Evolutionary conservation across 768 basidiomycete genomes (phyloP), one percentile per base, ranked within the genome.

Genomic region (Royoungia palumana): DNA sequence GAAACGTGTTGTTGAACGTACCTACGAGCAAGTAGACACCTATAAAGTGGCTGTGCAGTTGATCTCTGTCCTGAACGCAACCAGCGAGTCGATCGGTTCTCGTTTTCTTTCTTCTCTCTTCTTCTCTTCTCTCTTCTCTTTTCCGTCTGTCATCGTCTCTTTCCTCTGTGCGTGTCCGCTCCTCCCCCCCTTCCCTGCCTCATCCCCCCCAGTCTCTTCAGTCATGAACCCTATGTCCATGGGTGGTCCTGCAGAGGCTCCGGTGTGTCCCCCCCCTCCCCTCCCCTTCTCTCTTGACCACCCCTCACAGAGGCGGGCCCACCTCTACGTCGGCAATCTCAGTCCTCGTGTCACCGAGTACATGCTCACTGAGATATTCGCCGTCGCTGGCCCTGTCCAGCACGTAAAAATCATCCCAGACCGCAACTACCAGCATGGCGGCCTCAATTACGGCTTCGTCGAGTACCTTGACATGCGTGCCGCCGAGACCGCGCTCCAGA

Each of bases 351-450:
- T 99, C 44, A 98, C 94, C 46, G 96, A 98, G 75, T 95, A 94
- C 75, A 98, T 98, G 90, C 85, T 98, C 66, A 93, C 91, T 37
- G 95, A 98, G 71, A 94, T 94, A 54, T 94, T 94, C 67, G 92
- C 92, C 68, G 91, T 94, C 64, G 92, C 92, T 66, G 96, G 95
- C 38, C 88, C 93, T 51, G 96, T 98, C 54, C 92, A 95, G 71
- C 90, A 94, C 69, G 95, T 97, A 70, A 99, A 99, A 83, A 98
- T 99, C 70, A 98, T 99, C 70, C 95, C 95, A 25, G 96, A 99
- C 76, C 85, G 94, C 61, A 97, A 96, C 77, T 97, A 94, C 69
- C 94, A 97, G 71, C 96, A 99, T 66, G 96, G 94, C 48, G 96
- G 96, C 53, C 87, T 96, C 71, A 98, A 98, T 77, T 99, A 98